phyloP scores from a whole-genome alignment of 2,329 filamentous ascomycete species.

The Ilyonectria destructans region DNA sequence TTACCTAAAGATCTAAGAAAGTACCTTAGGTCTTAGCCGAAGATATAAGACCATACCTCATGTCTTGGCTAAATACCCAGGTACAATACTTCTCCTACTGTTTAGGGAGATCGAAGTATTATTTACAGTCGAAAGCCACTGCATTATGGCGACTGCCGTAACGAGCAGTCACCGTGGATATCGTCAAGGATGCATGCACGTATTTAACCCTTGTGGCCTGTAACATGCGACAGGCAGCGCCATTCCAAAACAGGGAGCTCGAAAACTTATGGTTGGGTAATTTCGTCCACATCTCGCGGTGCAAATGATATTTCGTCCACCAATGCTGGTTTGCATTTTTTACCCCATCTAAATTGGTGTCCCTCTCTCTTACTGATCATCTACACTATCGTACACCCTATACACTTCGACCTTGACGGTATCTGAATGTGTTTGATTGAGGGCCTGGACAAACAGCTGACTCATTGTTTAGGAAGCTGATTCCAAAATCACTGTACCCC shows the following conservation, averaged over 20 bases:
- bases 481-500: not conserved
- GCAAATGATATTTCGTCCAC: not conserved
- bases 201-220: too few relatives aligned
- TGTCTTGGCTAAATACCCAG: too few relatives aligned
- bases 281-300: not conserved
- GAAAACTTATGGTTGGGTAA: not conserved
- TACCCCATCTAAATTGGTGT: not conserved
- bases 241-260: not conserved
- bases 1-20: too few relatives aligned
- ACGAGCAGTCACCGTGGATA: too few relatives aligned
- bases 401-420: not conserved
- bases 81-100: too few relatives aligned
- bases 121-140: too few relatives aligned
- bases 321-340: not conserved
- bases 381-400: not conserved
- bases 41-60: too few relatives aligned
- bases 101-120: too few relatives aligned
- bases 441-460: not conserved
- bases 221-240: not conserved
- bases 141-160: too few relatives aligned
- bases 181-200: too few relatives aligned
- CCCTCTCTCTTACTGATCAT: not conserved
- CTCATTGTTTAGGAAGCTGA: not conserved
- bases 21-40: too few relatives aligned
- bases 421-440: not conserved